These are phyloP conservation scores for Phytophthora pini DNA, from an alignment of 352 stramenopile species.

Conservation along the genomic window DNA sequence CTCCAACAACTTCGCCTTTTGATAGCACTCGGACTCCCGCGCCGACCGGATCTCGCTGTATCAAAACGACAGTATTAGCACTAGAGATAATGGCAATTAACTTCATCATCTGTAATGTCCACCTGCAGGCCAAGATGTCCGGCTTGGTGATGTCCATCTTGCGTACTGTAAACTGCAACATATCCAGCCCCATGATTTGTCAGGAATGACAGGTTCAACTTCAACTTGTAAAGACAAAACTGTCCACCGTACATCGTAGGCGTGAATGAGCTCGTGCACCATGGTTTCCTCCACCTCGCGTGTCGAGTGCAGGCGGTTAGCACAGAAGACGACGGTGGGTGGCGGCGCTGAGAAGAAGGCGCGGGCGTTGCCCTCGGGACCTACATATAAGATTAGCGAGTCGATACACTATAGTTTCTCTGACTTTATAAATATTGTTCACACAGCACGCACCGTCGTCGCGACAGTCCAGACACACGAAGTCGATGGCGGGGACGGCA, in stretches of 20 bases:
- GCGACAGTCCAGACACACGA: constrained; percentile 81
- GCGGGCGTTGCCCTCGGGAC: constrained; percentile 74
- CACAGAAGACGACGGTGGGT: constrained; percentile 84
- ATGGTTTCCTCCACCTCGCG: constrained; percentile 84
- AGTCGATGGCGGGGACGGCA: constrained; percentile 53
- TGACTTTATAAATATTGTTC: neutral
- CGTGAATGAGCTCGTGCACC: constrained; percentile 88
- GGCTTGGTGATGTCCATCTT: constrained; percentile 89
- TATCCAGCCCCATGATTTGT: neutral
- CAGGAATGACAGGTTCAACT: constrained; percentile 14
- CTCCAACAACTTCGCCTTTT: constrained; percentile 71
- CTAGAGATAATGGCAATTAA: neutral
- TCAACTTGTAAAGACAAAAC: constrained; percentile 14
- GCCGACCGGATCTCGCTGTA: constrained; percentile 82
- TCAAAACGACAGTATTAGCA: neutral
- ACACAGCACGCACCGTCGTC: constrained; percentile 50
- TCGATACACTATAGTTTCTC: neutral
- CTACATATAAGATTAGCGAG: constrained; percentile 33
- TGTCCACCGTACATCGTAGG: constrained; percentile 67
- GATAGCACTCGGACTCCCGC: constrained; percentile 84
- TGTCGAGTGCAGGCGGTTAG: constrained; percentile 75
- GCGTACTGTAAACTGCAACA: constrained; percentile 73
- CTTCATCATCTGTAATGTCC: neutral
- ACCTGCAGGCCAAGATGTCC: constrained; percentile 80
- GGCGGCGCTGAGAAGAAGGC: constrained; percentile 87